A percentile compares a stretch with the other conserved stretches of the same genome.
Conservation (phyloP, 2,329 filamentous ascomycete genomes). For the Penicillium rolfsii region DNA sequence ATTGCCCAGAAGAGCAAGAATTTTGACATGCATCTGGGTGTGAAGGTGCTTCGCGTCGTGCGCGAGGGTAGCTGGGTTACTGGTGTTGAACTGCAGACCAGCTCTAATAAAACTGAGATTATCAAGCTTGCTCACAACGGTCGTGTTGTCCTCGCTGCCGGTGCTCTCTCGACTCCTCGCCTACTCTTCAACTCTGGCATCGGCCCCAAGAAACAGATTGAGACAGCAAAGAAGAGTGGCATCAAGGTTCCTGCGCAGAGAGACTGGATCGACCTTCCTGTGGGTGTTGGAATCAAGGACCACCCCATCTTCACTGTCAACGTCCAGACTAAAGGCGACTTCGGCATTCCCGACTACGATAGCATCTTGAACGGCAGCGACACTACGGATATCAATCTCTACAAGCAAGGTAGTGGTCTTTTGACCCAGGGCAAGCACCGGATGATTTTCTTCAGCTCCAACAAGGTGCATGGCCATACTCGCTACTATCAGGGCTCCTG, state of each 20-base stretch:
- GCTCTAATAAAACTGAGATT: constrained; percentile 55
- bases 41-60: constrained; percentile 68
- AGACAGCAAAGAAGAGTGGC: constrained; percentile 49
- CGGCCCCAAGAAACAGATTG: constrained; percentile 58
- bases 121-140: constrained; percentile 65
- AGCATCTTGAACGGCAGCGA: constrained; percentile 26
- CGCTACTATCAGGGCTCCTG: constrained; percentile 35
- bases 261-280: constrained; percentile 57
- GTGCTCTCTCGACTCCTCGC: constrained; percentile 71
- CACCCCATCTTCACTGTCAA: constrained; percentile 32
- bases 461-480: constrained; percentile 29
- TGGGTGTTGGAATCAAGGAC: constrained; percentile 57
- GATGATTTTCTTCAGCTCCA: constrained; percentile 33
- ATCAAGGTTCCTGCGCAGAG: constrained; percentile 46
- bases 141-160: constrained; percentile 69
- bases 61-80: constrained; percentile 65
- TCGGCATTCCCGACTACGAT: constrained; percentile 24
- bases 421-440: constrained; percentile 33
- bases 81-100: constrained; percentile 46
- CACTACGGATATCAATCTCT: constrained; percentile 29
- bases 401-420: constrained; percentile 26
- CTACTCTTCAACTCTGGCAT: constrained; percentile 71
- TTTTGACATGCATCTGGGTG: constrained; percentile 69
- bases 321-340: constrained; percentile 26
- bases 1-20: constrained; percentile 62